A percentile compares a stretch with the other conserved stretches of the same genome.
These are phyloP conservation scores for Plasmodium reichenowi DNA, from an alignment of 169 alveolate species.

Conservation along the genomic window DNA sequence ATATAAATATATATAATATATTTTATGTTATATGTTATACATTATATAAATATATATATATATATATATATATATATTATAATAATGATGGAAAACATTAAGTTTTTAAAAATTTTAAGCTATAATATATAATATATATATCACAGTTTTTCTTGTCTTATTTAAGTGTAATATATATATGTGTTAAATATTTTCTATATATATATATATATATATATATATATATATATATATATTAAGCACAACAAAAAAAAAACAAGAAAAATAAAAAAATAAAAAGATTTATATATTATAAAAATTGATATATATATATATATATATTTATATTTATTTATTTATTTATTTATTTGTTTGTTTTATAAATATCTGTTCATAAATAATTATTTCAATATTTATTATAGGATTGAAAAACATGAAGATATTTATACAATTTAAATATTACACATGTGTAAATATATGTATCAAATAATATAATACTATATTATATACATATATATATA, in stretches of 20 bases:
- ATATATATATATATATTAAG: no score
- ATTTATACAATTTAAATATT: constrained; percentile 23
- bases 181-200: no score
- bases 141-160: no score
- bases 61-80: constrained; percentile 2
- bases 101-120: no score
- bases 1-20: neutral
- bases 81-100: no score
- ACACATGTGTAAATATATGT: constrained; percentile 5
- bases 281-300: neutral
- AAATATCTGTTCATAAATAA: neutral
- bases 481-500: neutral
- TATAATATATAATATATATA: no score
- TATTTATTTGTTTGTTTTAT: neutral
- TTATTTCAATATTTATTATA: constrained; percentile 6
- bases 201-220: no score
- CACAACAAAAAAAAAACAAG: neutral
- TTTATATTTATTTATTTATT: neutral
- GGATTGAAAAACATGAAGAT: constrained; percentile 15
- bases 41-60: constrained; percentile 5
- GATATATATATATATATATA: neutral
- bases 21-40: neutral
- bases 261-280: constrained; percentile 1
- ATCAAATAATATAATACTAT: neutral
- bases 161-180: no score